Base-by-base conservation (phyloP, 2,329 filamentous ascomycete species). In the Phyllosticta capitalensis region DNA sequence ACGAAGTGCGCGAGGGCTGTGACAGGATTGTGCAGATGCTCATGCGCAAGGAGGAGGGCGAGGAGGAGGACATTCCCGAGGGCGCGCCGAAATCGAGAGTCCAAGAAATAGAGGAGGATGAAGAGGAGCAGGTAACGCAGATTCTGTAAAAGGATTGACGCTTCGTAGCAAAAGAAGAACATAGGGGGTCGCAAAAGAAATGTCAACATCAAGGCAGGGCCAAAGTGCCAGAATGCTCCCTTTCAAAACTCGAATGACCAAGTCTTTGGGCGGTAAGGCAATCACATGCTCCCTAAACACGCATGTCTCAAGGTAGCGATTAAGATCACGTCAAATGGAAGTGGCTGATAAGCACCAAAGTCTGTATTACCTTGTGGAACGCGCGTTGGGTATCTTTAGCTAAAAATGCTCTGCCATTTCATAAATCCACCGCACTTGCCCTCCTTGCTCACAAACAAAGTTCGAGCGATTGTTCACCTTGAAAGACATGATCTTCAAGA, bases 11-110 rank as follows among this genome's bases (percentile, higher is more conserved):
- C 64, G 92, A 96, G 66, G 89, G 85, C 0, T 95, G 89, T 67
- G 94, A 97, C 72, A 81, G 94, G 60, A 70, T 97, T 56, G 94
- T 99, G 53, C 90, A 99, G 70, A 85, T 96, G 6, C 71, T 96
- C 62, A 90, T 91, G 84, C 80, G 89, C 59, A 89, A 91, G 52
- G 91, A 94, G 70, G 85, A 81, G 64, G 77, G 76, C 6, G 82
- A 80, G 54, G 81, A 79, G 55, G 75, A 75, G 58, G 75, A 76
- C 38, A 7, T 53, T 14, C 53, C 53, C 9, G 67, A 67, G 17
- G 71, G 76, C 19, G 69, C 66, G 58, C 55, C 70, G 60, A 65
- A 68, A 51, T 45, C 38, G 5, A 45, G 14, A n/a, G 60, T 67
- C 21, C 67, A 67, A 4, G 60, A 58, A 38, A 38, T 60, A 20